These are phyloP conservation scores for Anthoceros angustus DNA, from an alignment of 225 moss, liverwort and hornwort genomes.

Conservation along the genomic window DNA sequence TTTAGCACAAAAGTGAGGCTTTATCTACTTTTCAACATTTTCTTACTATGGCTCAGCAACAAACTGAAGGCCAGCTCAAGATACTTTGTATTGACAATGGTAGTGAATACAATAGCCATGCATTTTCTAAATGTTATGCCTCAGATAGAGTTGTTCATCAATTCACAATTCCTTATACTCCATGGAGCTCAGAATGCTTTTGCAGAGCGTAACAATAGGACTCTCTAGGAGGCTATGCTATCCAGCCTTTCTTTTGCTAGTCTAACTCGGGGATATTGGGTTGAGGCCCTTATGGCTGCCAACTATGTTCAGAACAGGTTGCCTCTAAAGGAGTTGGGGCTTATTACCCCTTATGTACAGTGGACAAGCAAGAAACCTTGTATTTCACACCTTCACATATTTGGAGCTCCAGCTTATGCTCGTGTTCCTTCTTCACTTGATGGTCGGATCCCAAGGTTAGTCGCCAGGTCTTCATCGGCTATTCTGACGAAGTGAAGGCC, in stretches of 20 bases:
- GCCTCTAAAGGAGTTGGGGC: too few relatives aligned
- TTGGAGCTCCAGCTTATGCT: too few relatives aligned
- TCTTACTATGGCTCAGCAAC: neutral
- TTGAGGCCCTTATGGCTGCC: neutral
- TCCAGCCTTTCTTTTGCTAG: neutral
- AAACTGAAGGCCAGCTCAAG: neutral
- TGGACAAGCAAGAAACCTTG: too few relatives aligned
- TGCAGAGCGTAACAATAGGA: neutral
- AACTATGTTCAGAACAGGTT: neutral
- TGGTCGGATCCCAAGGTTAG: too few relatives aligned
- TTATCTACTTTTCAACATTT: neutral
- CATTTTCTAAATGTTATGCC: neutral
- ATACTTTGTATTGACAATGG: neutral
- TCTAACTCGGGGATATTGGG: neutral
- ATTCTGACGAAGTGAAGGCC: too few relatives aligned
- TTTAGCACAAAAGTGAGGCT: neutral
- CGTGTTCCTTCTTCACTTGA: too few relatives aligned
- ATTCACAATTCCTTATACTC: neutral
- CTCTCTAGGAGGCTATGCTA: neutral
- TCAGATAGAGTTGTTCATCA: neutral
- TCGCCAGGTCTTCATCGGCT: too few relatives aligned
- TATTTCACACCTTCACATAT: too few relatives aligned
- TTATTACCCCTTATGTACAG: too few relatives aligned
- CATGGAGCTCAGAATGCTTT: neutral
- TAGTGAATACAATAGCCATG: neutral